Evolutionary conservation across 371 early-diverging fungal genomes (phyloP).

Genomic region (Circinella umbellata): DNA sequence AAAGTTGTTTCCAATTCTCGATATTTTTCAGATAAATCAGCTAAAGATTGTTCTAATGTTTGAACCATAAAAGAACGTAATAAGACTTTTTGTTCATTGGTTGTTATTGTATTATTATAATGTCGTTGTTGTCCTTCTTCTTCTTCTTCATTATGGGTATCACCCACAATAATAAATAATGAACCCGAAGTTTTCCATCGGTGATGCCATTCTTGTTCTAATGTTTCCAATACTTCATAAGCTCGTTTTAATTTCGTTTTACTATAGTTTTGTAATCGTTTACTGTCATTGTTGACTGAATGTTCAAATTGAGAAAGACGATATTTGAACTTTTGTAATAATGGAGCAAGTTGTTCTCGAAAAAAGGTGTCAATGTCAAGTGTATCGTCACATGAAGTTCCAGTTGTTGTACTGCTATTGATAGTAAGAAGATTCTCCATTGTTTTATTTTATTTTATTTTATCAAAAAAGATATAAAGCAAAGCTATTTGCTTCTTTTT

Average conservation of each 20-base stretch:
- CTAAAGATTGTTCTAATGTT: slow-evolving; percentile 27
- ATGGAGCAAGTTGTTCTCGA: slow-evolving; percentile 42
- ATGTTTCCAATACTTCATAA: slow-evolving; percentile 32
- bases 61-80: slow-evolving; percentile 12
- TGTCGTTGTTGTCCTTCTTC: slow-evolving; percentile 15
- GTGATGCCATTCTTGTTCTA: slow-evolving; percentile 45
- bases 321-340: slow-evolving; percentile 50
- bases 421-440: slow-evolving; percentile 54
- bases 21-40: slow-evolving; percentile 33
- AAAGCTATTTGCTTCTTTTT: too few relatives aligned
- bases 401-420: slow-evolving; percentile 22
- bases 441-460: neutral
- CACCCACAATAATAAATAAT: slow-evolving; percentile 14
- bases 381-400: slow-evolving; percentile 29
- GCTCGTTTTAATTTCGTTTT: slow-evolving; percentile 41
- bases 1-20: slow-evolving; percentile 24
- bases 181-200: slow-evolving; percentile 26
- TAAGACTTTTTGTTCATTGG: neutral
- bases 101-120: neutral
- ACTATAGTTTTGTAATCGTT: slow-evolving; percentile 38
- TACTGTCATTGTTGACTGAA: slow-evolving; percentile 32
- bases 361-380: slow-evolving; percentile 51
- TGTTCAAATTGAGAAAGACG: slow-evolving; percentile 45
- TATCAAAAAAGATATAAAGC: neutral
- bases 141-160: slow-evolving; percentile 2